Evolutionary conservation across 129 eudicot genomes (phyloP).

Genomic region (Solidago caesia): DNA sequence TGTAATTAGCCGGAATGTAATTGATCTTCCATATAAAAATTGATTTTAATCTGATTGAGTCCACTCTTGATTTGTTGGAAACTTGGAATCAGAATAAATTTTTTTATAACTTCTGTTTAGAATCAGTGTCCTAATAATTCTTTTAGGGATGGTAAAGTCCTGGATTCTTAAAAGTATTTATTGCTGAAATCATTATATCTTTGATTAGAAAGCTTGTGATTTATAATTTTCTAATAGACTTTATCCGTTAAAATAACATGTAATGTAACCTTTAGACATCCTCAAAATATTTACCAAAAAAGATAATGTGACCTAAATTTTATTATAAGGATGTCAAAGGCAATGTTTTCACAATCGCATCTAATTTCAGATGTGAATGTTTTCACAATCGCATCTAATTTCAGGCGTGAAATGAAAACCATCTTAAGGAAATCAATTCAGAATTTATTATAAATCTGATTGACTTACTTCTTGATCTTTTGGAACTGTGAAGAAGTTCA

Average conservation of each 20-base stretch:
- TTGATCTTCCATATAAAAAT: too few species aligned
- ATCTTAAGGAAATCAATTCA: not conserved
- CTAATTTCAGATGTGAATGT: not conserved
- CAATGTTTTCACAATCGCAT: not conserved
- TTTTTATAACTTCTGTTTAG: not conserved
- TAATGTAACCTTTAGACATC: not conserved
- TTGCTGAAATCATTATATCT: not conserved
- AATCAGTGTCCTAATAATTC: not conserved
- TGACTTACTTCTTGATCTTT: constrained; percentile 8
- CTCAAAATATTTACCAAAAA: not conserved
- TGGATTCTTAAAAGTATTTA: not conserved
- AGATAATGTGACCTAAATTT: not conserved
- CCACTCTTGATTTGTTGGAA: too few species aligned
- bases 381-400: not conserved
- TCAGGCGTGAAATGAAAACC: not conserved
- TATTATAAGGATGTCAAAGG: not conserved
- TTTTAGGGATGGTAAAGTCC: too few species aligned
- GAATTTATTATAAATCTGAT: not conserved
- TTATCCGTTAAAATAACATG: not conserved
- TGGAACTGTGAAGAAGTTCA: not conserved
- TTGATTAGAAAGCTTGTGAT: not conserved
- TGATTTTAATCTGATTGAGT: too few species aligned
- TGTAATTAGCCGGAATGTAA: too few species aligned
- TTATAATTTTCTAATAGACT: not conserved
- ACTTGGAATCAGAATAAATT: too few species aligned